Evolutionary conservation across 2,329 filamentous ascomycete genomes (phyloP), one percentile per base, ranked within the genome.

Genomic region (Xylariaceae sp.): DNA sequence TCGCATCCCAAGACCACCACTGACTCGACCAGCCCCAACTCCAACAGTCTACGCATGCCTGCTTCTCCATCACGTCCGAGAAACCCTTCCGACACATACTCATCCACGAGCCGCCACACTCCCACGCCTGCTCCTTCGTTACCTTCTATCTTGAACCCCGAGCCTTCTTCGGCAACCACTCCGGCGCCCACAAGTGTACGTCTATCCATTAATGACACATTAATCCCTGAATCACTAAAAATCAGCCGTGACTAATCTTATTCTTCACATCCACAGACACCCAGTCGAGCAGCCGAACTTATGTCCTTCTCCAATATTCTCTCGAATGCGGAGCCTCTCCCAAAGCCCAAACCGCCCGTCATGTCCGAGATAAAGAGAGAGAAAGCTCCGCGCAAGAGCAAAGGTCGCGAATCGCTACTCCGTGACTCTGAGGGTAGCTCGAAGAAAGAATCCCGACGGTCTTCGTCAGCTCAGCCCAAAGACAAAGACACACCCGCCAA

Each of bases 241-340:
- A n/a, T n/a, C n/a, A n/a, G n/a, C n/a, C n/a, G n/a, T n/a, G n/a
- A n/a, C n/a, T n/a, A n/a, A n/a, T n/a, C n/a, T n/a, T n/a, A n/a
- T n/a, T n/a, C 20, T 23, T 34, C 25, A 37, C 21, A 41, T 27
- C 2, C 35, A 25, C 64, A 90, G 79, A 86, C 85, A 40, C 80
- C 86, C 2, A 82, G 80, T 55, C 83, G 90, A 64, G 76, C 84
- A 33, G 84, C 85, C 47, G 87, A 95, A 64, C 86, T 91, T 42
- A 96, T 96, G 91, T 93, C 91, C 5, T 93, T 97, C 62, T 93
- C 89, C 55, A 96, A 91, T 64, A 94, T 97, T 48, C 83, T 97
- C 35, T 92, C 89, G 4, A 90, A 81, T 55, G 77, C 86, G 44
- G 84, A 89, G 45, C 82, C 86, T 42, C 75, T 80, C 32, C 71